Percentiles rank a stretch among this genome's conserved stretches.
These are phyloP conservation scores for Apophysomyces ossiformis DNA, from an alignment of 371 early-diverging fungal species.

Conservation along the genomic window DNA sequence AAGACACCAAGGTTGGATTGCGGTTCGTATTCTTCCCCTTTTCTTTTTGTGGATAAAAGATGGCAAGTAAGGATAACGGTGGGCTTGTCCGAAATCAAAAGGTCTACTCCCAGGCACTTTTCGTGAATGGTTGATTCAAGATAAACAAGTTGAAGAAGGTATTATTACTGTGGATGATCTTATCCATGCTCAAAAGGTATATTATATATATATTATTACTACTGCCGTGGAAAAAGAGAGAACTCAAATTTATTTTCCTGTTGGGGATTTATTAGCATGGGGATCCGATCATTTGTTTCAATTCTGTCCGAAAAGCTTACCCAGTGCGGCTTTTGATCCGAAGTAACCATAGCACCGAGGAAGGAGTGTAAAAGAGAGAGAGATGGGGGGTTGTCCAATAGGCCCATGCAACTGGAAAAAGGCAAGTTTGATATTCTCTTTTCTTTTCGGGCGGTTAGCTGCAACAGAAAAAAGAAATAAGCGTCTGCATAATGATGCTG, in stretches of 20 bases:
- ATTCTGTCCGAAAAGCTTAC: constrained; percentile 58
- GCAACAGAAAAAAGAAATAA: too few relatives aligned
- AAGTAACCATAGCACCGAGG: not conserved
- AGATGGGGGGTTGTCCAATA: not conserved
- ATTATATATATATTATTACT: not conserved
- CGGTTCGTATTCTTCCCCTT: constrained; percentile 31
- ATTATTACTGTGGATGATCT: constrained; percentile 52
- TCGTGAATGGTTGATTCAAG: constrained; percentile 45
- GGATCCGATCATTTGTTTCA: constrained; percentile 54
- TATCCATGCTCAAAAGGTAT: constrained; percentile 47
- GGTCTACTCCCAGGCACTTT: constrained; percentile 58
- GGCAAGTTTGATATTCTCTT: not conserved
- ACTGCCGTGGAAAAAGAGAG: constrained; percentile 5
- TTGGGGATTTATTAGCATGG: constrained; percentile 20
- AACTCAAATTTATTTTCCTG: not conserved
- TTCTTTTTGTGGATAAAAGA: not conserved
- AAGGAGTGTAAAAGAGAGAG: not conserved
- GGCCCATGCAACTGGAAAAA: not conserved
- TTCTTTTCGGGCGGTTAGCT: too few relatives aligned
- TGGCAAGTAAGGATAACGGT: not conserved
- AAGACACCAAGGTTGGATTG: constrained; percentile 50
- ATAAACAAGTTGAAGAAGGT: constrained; percentile 33
- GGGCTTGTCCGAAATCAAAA: constrained; percentile 12
- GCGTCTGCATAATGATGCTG: not conserved
- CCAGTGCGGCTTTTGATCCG: constrained; percentile 21